Base-by-base conservation (phyloP, 371 early-diverging fungal species). In the Rhizopus sp. region DNA sequence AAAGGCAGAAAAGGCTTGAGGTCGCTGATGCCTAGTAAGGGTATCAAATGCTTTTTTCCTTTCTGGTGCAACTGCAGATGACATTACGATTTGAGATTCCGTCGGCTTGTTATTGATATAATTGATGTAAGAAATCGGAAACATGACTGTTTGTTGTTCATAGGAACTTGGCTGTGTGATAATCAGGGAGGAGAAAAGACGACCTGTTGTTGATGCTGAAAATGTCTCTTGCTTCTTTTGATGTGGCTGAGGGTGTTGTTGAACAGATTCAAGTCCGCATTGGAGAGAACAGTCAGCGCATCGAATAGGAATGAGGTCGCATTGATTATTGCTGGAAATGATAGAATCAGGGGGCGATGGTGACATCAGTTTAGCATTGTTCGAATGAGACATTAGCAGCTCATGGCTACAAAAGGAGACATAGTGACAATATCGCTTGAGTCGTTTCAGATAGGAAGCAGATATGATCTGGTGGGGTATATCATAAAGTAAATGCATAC, bases 1-100 rank as follows among this genome's bases (percentile, higher is more conserved):
- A 55, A 64, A 64, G 17, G 64, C 64, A 44, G 64, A 64, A 30
- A 51, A 33, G 5, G 64, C 64, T 34, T 59, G 60, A 35, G 64
- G 64, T 34, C 55, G 59, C 29, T 62, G 53, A 9, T 52, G 29
- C 13, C 37, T 31, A 3, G 44, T 23, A 10, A 50, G 10, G 10
- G 45, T 45, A 31, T 56, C 47, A 17, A 62, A 56, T 6, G 30
- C 4, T 33, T 16, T 16, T 6, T 52, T 33, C 8, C 30, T 8
- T 1, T 45, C 3, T 23, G 54, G 54, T 17, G 54, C 52, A 15
- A 62, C 37, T n/a, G 62, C 62, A n/a, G 62, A 62, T 17, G 62
- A 29, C 45, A 50, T 54, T 5, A 37, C 17, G 7, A 32, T 3
- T 4, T 23, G 23, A 23, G 23, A 23, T 23, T 34, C 45, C 40